A percentile compares a stretch with the other conserved stretches of the same genome.
Evolutionary conservation across 352 stramenopile species (phyloP).

Genomic region (Phytopythium kandeliae): DNA sequence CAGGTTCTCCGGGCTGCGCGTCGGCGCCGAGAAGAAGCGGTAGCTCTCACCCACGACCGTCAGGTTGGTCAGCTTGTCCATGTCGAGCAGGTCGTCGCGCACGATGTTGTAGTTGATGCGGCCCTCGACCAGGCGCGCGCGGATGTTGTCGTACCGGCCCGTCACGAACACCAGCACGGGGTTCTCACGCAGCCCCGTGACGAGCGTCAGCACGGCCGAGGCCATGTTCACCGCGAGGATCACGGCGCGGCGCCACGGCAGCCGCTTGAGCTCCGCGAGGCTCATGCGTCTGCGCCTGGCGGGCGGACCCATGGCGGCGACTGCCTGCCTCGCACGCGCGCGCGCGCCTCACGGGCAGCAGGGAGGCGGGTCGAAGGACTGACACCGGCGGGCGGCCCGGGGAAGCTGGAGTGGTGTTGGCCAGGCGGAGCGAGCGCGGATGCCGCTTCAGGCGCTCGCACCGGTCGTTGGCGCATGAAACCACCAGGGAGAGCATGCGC

Average conservation of each 20-base stretch:
- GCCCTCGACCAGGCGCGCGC: slow-evolving; percentile 14
- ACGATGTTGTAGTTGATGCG: slow-evolving; percentile 28
- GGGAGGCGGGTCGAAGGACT: too few species aligned
- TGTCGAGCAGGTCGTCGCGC: slow-evolving; percentile 11
- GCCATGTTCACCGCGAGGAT: slow-evolving; percentile 21
- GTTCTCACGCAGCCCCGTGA: slow-evolving; percentile 35
- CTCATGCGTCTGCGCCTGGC: too few species aligned
- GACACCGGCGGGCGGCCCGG: too few species aligned
- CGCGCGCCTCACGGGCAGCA: too few species aligned
- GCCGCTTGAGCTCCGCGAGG: too few species aligned
- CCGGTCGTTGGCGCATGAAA: too few species aligned
- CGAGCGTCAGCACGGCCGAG: slow-evolving; percentile 29
- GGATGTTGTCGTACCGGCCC: slow-evolving; percentile 23
- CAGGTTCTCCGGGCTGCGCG: slow-evolving; percentile 13
- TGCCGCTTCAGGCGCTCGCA: too few species aligned
- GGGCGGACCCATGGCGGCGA: too few species aligned
- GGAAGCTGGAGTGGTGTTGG: too few species aligned
- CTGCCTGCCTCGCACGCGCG: too few species aligned
- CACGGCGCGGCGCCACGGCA: neutral
- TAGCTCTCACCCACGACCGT: slow-evolving; percentile 15
- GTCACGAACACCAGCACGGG: slow-evolving; percentile 22
- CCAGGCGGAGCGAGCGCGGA: too few species aligned
- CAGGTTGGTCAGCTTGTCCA: slow-evolving; percentile 9
- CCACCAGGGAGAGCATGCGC: too few species aligned
- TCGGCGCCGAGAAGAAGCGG: slow-evolving; percentile 23